Conservation (phyloP, 106 monocot species). For the Dendrobium huoshanense region DNA sequence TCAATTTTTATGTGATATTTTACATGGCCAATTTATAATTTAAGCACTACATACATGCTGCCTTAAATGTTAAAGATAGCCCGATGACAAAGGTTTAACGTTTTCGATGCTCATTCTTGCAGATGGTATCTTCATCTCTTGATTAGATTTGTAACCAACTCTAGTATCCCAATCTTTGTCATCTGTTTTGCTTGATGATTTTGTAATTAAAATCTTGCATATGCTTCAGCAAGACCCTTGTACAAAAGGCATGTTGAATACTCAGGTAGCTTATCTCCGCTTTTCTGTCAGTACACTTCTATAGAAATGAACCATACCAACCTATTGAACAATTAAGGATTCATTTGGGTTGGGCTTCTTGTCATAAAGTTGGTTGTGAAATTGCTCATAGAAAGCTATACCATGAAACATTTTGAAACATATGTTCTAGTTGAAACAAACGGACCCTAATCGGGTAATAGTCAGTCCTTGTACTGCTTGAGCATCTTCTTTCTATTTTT, state of each 20-base stretch:
- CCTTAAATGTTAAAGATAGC: neutral
- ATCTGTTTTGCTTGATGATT: neutral
- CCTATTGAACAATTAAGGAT: neutral
- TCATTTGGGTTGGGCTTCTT: no score
- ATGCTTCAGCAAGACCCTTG: slow-evolving; percentile 32
- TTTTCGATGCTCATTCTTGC: neutral
- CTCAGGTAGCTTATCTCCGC: slow-evolving; percentile 22
- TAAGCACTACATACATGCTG: neutral
- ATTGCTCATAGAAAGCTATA: no score
- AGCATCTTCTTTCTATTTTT: neutral
- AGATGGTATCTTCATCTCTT: slow-evolving; percentile 10
- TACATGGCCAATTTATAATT: no score
- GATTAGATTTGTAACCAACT: neutral
- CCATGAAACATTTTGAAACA: no score
- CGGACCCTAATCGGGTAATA: no score
- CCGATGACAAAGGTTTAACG: neutral
- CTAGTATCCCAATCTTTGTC: neutral
- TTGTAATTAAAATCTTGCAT: slow-evolving; percentile 5
- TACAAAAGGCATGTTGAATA: slow-evolving; percentile 38
- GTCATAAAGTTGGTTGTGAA: no score
- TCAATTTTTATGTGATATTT: no score
- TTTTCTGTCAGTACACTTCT: neutral
- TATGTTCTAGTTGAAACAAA: no score
- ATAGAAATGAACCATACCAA: neutral
- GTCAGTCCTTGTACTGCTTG: neutral